These are phyloP conservation scores for Lotmaria passim DNA, from an alignment of 208 protist species.

Conservation along the genomic window DNA sequence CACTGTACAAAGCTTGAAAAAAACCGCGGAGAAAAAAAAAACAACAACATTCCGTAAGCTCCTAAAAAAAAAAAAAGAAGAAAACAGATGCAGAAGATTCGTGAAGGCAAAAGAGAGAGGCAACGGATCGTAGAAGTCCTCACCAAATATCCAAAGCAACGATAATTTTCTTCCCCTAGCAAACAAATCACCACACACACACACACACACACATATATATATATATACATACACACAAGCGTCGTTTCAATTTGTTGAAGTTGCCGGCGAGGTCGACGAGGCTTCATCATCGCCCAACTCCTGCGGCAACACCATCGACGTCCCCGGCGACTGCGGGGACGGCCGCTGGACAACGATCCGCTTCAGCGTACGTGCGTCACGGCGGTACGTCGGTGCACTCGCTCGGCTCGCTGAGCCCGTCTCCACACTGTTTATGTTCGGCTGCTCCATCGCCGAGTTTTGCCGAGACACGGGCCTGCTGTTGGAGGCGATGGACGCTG, in stretches of 20 bases:
- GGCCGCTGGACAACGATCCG: slow-evolving; percentile 24
- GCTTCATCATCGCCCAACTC: slow-evolving; percentile 1
- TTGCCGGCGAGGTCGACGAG: background rate
- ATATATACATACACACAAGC: background rate
- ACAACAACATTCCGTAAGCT: background rate
- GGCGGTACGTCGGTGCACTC: slow-evolving; percentile 20
- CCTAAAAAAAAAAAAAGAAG: slow-evolving; percentile 3
- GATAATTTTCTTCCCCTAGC: no score
- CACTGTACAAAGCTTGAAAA: no score
- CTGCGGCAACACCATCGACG: slow-evolving; percentile 16
- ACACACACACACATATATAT: slow-evolving; percentile 8
- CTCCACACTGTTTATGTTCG: background rate
- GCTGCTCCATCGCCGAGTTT: background rate
- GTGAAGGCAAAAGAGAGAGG: no score
- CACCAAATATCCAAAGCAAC: no score
- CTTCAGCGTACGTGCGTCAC: slow-evolving; percentile 25
- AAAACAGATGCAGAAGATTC: background rate
- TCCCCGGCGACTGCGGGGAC: slow-evolving; percentile 14
- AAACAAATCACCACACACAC: slow-evolving; percentile 8
- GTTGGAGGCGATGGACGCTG: background rate
- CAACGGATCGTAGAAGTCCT: no score
- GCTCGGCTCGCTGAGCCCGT: background rate
- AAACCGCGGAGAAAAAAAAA: background rate
- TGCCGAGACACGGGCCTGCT: background rate
- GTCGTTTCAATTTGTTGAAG: background rate